Conservation (phyloP, 805 yeast species). For the Myxozyma kluyveri region DNA sequence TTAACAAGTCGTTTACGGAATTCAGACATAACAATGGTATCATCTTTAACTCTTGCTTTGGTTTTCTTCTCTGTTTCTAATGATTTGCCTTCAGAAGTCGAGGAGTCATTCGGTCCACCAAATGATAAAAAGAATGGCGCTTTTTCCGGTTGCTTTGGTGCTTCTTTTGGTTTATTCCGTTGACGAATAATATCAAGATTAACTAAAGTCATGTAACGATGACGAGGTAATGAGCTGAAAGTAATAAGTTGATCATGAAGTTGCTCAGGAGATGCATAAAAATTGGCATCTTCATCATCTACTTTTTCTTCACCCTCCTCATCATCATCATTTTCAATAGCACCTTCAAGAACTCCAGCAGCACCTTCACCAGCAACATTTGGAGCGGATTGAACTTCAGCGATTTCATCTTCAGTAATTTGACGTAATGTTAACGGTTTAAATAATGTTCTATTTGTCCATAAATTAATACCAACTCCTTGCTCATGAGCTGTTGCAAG, state of each 20-base stretch:
- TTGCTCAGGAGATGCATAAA: slow-evolving; percentile 50
- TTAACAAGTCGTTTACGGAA: slow-evolving; percentile 66
- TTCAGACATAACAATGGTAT: slow-evolving; percentile 39
- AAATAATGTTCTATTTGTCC: slow-evolving; percentile 91
- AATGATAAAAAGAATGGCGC: slow-evolving; percentile 76
- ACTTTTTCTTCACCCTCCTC: slow-evolving; percentile 40
- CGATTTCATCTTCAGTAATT: slow-evolving; percentile 66
- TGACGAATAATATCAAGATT: slow-evolving; percentile 79
- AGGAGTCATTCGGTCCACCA: slow-evolving; percentile 33
- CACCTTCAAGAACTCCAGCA: slow-evolving; percentile 69
- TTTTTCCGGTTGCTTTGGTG: slow-evolving; percentile 77
- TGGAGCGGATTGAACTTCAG: slow-evolving; percentile 56
- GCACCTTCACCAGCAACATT: slow-evolving; percentile 79
- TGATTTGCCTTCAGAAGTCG: slow-evolving; percentile 33
- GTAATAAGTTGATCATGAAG: slow-evolving; percentile 64
- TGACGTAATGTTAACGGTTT: slow-evolving; percentile 65
- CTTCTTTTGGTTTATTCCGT: slow-evolving; percentile 86
- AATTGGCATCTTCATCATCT: slow-evolving; percentile 41
- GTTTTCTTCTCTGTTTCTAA: background rate
- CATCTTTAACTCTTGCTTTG: slow-evolving; percentile 5
- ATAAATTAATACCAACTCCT: slow-evolving; percentile 83
- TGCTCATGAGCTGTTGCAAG: slow-evolving; percentile 89
- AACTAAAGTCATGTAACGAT: slow-evolving; percentile 71
- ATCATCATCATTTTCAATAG: slow-evolving; percentile 50
- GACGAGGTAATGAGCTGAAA: slow-evolving; percentile 71